Percentiles rank a stretch among this genome's conserved stretches.
Conservation (phyloP, 1,284 basidiomycete species). For the Microbotryomycetes sp. region DNA sequence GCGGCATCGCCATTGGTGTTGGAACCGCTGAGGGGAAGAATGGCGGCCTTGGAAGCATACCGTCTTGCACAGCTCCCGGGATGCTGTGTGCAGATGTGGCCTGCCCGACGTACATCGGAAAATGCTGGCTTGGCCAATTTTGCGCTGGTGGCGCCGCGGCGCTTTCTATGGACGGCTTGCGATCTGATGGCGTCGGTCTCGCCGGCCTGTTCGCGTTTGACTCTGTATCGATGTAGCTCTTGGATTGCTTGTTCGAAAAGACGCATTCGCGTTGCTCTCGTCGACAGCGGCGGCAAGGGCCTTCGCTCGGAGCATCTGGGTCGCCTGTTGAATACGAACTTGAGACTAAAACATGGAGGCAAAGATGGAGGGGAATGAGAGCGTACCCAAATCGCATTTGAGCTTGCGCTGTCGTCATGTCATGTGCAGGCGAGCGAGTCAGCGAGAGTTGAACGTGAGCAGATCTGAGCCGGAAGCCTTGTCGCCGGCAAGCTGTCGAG, state of each 20-base stretch:
- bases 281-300: slow-evolving; percentile 45
- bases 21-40: neutral
- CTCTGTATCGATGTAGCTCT: slow-evolving; percentile 2
- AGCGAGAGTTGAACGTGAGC: neutral
- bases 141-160: neutral
- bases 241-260: slow-evolving; percentile 31
- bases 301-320: slow-evolving; percentile 43
- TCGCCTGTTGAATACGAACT: slow-evolving; percentile 27
- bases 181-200: neutral
- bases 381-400: slow-evolving; percentile 43
- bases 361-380: neutral
- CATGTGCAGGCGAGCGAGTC: neutral
- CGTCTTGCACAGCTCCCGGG: neutral
- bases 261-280: slow-evolving; percentile 45
- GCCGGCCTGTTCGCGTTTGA: neutral
- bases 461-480: neutral
- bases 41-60: neutral
- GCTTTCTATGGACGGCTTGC: neutral
- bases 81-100: neutral
- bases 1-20: neutral
- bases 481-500: neutral
- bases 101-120: no score
- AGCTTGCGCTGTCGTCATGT: slow-evolving; percentile 43
- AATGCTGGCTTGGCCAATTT: neutral
- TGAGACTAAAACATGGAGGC: neutral